phyloP scores from a whole-genome alignment of 108 stramenopile species.

The Cyclotella kingstonii region DNA sequence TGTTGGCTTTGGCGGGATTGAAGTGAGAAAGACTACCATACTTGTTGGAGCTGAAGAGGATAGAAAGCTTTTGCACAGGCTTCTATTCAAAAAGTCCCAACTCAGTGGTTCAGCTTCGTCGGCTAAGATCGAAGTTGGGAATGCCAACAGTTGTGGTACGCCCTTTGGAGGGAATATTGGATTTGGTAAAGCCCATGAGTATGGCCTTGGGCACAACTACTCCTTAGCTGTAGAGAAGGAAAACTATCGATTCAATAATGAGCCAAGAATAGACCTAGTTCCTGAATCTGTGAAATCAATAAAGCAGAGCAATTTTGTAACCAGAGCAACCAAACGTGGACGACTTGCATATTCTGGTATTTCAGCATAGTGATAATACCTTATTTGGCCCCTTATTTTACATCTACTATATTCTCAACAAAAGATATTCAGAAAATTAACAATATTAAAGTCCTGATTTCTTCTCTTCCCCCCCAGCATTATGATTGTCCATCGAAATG shows the following conservation, averaged over 20 bases:
- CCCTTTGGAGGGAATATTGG: slow-evolving; percentile 31
- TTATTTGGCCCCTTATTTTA: too few relatives aligned
- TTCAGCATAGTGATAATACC: not conserved
- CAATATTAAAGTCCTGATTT: slow-evolving; percentile 1
- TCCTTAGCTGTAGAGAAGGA: slow-evolving; percentile 16
- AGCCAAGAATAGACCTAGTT: slow-evolving; percentile 17
- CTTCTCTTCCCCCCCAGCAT: slow-evolving; percentile 4
- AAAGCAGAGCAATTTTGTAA: not conserved
- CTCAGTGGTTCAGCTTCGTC: slow-evolving; percentile 26
- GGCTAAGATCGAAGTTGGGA: not conserved
- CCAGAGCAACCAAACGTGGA: slow-evolving; percentile 5
- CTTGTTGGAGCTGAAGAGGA: slow-evolving; percentile 46
- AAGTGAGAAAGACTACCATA: slow-evolving; percentile 34
- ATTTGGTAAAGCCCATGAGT: slow-evolving; percentile 33
- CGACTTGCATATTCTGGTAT: slow-evolving; percentile 18
- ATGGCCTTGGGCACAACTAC: slow-evolving; percentile 17
- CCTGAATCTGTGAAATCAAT: slow-evolving; percentile 19
- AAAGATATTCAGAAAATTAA: too few relatives aligned
- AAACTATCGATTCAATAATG: slow-evolving; percentile 36
- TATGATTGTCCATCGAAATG: slow-evolving; percentile 16
- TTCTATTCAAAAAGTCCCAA: slow-evolving; percentile 37
- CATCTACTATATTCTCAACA: too few relatives aligned
- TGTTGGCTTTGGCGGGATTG: slow-evolving; percentile 39
- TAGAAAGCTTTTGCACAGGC: slow-evolving; percentile 25
- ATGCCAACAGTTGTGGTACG: not conserved